Conservation (phyloP, 345 rosid species). For the Eucalyptus fibrosa region DNA sequence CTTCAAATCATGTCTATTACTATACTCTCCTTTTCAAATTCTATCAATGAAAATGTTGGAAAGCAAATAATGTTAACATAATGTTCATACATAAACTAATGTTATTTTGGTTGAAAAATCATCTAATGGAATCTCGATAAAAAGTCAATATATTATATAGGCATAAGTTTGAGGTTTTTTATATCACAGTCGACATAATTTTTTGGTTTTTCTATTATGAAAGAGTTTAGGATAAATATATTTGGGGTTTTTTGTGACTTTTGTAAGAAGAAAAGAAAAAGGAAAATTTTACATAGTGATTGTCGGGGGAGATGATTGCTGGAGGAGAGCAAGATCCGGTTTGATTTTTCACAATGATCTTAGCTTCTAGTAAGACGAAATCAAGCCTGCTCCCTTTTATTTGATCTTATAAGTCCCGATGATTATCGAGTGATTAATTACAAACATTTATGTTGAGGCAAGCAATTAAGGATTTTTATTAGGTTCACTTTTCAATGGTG, state of each 20-base stretch:
- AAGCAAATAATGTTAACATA: not conserved
- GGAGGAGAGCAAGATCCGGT: not conserved
- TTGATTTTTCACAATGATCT: not conserved
- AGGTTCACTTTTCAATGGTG: not conserved
- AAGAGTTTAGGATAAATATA: not conserved
- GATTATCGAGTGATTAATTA: not conserved
- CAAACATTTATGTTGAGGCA: not conserved
- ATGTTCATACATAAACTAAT: fast-evolving
- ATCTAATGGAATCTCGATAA: too few species aligned
- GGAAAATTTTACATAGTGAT: too few species aligned
- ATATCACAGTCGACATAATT: fast-evolving
- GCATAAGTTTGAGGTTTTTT: too few species aligned
- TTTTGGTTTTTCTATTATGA: too few species aligned
- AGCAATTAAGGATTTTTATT: not conserved
- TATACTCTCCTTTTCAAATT: too few species aligned
- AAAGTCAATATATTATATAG: fast-evolving
- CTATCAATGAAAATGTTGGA: too few species aligned
- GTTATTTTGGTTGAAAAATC: not conserved
- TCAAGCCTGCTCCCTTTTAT: not conserved
- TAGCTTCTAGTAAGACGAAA: not conserved
- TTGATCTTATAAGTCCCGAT: not conserved
- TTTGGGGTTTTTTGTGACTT: too few species aligned
- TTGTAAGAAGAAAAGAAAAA: not conserved
- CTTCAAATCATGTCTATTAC: not conserved
- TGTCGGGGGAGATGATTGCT: not conserved